Percentiles rank a stretch among this genome's conserved stretches.
These are phyloP conservation scores for Geotrichum carabidarum DNA, from an alignment of 1,139 yeast genomes.

Conservation along the genomic window DNA sequence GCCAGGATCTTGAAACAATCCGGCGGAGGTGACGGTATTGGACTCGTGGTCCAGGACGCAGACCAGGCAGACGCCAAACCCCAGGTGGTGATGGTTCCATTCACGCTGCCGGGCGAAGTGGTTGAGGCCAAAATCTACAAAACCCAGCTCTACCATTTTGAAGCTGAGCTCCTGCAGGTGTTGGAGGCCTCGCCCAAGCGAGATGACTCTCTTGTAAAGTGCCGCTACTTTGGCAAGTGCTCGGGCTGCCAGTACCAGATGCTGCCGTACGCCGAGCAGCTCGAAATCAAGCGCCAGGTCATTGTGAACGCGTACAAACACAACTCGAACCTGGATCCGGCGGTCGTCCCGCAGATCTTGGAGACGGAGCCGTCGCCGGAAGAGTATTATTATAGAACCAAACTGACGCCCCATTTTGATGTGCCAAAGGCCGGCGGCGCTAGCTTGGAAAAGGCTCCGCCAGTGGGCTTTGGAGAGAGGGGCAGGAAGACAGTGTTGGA, in stretches of 20 bases:
- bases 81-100: constrained; percentile 63
- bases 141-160: constrained; percentile 71
- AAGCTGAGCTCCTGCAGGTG: constrained; percentile 65
- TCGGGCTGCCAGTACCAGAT: constrained; percentile 93
- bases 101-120: constrained; percentile 79
- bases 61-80: constrained; percentile 14
- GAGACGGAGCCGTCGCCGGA: constrained; percentile 76
- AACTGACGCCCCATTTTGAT: constrained; percentile 92
- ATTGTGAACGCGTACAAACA: constrained; percentile 76
- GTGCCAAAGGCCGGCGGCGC: constrained; percentile 52
- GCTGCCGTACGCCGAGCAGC: constrained; percentile 65
- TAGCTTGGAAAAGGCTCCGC: constrained; percentile 49
- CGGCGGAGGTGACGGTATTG: constrained; percentile 61
- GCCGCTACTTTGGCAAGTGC: constrained; percentile 76
- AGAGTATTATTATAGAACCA: constrained; percentile 75
- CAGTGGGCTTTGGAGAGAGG: constrained; percentile 82
- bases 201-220: constrained; percentile 53
- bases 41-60: constrained; percentile 26
- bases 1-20: constrained; percentile 57
- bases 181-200: constrained; percentile 44
- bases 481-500: constrained; percentile 76
- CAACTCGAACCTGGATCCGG: constrained; percentile 52
- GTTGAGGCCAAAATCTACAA: constrained; percentile 68
- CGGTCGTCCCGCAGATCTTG: constrained; percentile 53
- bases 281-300: constrained; percentile 64